These are phyloP conservation scores for Oxyria digyna DNA, from an alignment of 148 eudicot genomes.

Conservation along the genomic window DNA sequence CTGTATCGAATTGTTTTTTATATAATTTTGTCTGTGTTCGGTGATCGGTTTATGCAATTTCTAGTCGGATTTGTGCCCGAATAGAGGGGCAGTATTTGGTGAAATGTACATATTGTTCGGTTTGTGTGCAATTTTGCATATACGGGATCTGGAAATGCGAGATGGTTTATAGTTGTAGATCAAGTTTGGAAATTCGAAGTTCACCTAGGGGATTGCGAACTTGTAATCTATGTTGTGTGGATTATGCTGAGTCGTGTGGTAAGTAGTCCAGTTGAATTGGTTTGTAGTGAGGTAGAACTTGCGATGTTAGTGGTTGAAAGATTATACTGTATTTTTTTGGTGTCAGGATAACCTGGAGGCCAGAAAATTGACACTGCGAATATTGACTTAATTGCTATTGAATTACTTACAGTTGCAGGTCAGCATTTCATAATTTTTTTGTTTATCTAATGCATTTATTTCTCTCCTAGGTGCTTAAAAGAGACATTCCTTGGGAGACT, in stretches of 20 bases:
- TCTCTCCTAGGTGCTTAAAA: constrained; percentile 51
- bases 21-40: neutral
- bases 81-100: neutral
- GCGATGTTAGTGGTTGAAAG: neutral
- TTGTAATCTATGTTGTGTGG: neutral
- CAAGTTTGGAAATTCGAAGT: no score
- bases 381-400: neutral
- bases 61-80: neutral
- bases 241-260: neutral
- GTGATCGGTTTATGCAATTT: neutral
- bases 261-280: neutral
- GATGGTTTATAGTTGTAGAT: neutral
- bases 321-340: neutral
- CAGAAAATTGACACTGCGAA: neutral
- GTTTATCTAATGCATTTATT: constrained; percentile 2
- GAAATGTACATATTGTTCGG: neutral
- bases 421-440: neutral
- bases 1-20: neutral
- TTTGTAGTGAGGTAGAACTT: neutral
- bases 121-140: neutral
- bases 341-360: neutral
- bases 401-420: no score
- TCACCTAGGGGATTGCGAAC: neutral
- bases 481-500: constrained; percentile 99
- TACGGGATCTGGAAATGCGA: neutral